Base-by-base conservation (phyloP, 495 filamentous ascomycete genomes). In the Aspergillus bridgeri region DNA sequence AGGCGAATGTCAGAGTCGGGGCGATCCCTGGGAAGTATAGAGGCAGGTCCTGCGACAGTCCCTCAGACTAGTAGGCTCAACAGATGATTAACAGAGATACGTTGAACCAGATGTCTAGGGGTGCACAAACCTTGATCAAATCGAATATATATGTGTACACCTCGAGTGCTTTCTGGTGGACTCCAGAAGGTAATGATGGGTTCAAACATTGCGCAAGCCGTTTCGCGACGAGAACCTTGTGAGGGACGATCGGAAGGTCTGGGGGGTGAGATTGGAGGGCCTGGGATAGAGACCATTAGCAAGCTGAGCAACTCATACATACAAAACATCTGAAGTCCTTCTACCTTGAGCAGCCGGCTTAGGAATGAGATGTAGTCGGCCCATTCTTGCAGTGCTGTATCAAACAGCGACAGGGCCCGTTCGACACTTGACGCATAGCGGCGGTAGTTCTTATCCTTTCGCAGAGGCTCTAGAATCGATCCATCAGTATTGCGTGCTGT, bases 351-450 rank as follows among this genome's bases (percentile, higher is more conserved):
- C 22, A 98, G 78, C 33, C 94, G 86, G 65, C 87, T 91, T 29
- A 99, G 79, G 69, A 98, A 98, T 9, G 93, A 96, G 67, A 99
- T 98, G 67, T 99, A 99, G 70, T 99, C 94, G 33, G 95, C 93
- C 94, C 94, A 99, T 84, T 98, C 94, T 72, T 97, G 91, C 60
- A 96, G 78, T 49, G 91, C 85, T 20, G 88, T 92, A 73, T 99
- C 94, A 74, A 97, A 99, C 24, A 96, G 75, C 24, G 89, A 86
- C 60, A 99, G 79, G 42, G 92, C 90, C 69, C 92, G 81, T 66
- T 97, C 92, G 55, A 99, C 86, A 51, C 84, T 86, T 42, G 87
- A 87, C 22, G 90, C 90, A 86, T 96, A 99, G 63, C 90, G 85
- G 59, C 93, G 90, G 67, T 91, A 95, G 61, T 83, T 82, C 73